Evolutionary conservation across 495 filamentous ascomycete species (phyloP).

Genomic region (Lentithecium fluviatile): DNA sequence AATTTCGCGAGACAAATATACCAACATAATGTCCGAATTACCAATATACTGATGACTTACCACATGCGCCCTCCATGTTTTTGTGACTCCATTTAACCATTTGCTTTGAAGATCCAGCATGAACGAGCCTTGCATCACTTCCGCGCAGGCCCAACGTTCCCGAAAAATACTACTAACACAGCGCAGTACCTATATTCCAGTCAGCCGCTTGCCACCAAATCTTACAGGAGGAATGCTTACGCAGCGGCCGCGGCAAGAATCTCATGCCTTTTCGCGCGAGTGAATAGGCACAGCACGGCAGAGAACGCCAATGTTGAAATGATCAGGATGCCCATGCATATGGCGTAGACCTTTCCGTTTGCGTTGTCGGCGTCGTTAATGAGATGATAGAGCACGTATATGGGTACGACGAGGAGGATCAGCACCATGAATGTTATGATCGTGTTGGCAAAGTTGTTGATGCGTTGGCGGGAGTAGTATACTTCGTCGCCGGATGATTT

Average conservation of each 20-base stretch:
- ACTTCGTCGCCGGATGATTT: neutral
- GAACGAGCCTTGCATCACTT: no score
- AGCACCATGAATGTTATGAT: neutral
- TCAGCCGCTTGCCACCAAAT: neutral
- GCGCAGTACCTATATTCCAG: conserved; percentile 27
- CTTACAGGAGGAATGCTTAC: conserved; percentile 16
- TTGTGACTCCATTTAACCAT: no score
- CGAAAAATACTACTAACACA: conserved; percentile 30
- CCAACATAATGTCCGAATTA: no score
- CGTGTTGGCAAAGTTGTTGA: neutral
- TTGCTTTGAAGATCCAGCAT: no score
- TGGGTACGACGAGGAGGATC: neutral
- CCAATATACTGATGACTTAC: no score
- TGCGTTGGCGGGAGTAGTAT: neutral
- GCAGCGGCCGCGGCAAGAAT: conserved; percentile 42
- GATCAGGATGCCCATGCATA: conserved; percentile 35
- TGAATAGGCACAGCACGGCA: conserved; percentile 35
- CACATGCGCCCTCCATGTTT: no score
- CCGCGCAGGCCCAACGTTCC: conserved; percentile 26
- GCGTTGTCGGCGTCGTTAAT: conserved; percentile 6
- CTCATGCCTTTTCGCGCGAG: conserved; percentile 41
- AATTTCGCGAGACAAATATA: no score
- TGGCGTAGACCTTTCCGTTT: conserved; percentile 9
- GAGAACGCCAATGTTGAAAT: conserved; percentile 41
- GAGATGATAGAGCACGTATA: conserved; percentile 22